A percentile compares a stretch with the other conserved stretches of the same genome.
phyloP scores from a whole-genome alignment of 306 rosid genomes.

The Cicer yamashitae region DNA sequence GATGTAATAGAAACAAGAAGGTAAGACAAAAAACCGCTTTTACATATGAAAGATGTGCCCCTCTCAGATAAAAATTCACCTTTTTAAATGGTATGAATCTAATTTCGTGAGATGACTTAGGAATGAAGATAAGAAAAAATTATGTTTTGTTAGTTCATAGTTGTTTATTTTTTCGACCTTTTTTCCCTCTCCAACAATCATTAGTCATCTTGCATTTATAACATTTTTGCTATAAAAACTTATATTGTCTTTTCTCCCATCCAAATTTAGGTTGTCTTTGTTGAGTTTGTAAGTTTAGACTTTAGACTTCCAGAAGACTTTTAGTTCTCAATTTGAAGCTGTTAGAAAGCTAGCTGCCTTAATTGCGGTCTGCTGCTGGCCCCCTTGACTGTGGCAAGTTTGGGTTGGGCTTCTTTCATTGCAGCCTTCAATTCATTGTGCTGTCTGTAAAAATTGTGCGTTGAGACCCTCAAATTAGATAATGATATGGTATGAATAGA shows the following conservation, averaged over 20 bases:
- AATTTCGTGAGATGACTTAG: background rate
- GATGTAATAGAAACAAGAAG: background rate
- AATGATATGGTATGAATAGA: background rate
- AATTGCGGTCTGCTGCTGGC: background rate
- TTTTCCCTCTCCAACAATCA: background rate
- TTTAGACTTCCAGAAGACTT: background rate
- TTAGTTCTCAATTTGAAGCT: constrained; percentile 3
- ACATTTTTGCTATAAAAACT: background rate
- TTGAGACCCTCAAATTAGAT: background rate
- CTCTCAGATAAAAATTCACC: background rate
- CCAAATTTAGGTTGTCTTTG: background rate
- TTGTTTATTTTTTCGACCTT: background rate
- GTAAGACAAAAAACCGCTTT: constrained; percentile 2
- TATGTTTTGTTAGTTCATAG: background rate
- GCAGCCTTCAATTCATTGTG: background rate
- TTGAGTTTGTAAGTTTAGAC: constrained; percentile 10
- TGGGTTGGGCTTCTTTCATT: background rate
- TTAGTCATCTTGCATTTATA: background rate
- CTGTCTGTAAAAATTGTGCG: background rate
- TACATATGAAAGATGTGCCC: constrained; percentile 20
- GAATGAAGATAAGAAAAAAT: background rate
- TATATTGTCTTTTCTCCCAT: constrained; percentile 2
- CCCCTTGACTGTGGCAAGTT: background rate
- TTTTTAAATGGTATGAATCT: background rate
- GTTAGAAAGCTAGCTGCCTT: background rate